Evolutionary conservation across 2,329 filamentous ascomycete genomes (phyloP).

Genomic region (Claviceps paspali): DNA sequence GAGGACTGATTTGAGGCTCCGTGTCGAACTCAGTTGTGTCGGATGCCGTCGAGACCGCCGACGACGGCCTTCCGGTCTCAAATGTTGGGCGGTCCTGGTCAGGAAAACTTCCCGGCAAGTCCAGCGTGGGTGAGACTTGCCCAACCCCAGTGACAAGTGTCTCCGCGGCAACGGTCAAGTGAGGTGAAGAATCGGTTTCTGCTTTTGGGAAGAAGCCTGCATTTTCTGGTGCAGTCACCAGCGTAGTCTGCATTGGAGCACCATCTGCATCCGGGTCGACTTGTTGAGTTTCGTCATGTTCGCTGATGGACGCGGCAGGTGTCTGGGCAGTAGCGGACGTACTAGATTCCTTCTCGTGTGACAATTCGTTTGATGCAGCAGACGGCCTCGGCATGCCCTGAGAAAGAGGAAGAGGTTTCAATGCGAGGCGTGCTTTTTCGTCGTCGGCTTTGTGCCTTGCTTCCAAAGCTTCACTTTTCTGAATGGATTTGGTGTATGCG

Average conservation of each 20-base stretch:
- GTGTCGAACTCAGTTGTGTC: constrained; percentile 55
- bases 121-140: constrained; percentile 49
- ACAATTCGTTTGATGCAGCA: neutral
- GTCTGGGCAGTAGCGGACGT: neutral
- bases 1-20: constrained; percentile 49
- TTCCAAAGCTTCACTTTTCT: constrained; percentile 51
- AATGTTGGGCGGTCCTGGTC: constrained; percentile 21
- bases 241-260: neutral
- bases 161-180: constrained; percentile 1
- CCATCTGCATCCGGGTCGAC: neutral
- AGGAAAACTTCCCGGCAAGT: constrained; percentile 49
- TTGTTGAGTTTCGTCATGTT: neutral
- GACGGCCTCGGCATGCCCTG: neutral
- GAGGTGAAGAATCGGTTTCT: constrained; percentile 1
- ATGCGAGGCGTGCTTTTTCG: constrained; percentile 34
- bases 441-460: constrained; percentile 34
- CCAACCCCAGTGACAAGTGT: constrained; percentile 2
- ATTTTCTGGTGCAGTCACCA: no score
- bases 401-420: constrained; percentile 23
- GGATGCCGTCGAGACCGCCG: constrained; percentile 44
- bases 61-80: constrained; percentile 35
- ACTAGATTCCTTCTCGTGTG: neutral
- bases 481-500: constrained; percentile 72
- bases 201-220: neutral
- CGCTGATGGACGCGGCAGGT: neutral